Percentiles rank a stretch among this genome's conserved stretches.
Conservation (phyloP, 345 rosid species). For the Eucalyptus dawsonii region DNA sequence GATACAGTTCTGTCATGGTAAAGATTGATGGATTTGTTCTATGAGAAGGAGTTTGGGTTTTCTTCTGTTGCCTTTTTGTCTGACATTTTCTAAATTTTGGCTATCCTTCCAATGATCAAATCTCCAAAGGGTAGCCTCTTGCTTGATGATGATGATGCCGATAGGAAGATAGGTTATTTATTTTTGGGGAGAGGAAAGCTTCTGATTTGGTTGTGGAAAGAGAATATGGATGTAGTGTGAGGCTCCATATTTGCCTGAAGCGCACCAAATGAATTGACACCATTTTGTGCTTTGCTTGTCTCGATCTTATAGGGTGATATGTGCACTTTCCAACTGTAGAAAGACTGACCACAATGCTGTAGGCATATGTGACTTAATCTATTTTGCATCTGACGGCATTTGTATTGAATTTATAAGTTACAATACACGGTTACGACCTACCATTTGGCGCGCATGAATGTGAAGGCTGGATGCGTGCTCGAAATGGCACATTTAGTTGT, state of each 20-base stretch:
- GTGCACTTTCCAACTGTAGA: not conserved
- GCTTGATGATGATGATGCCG: not conserved
- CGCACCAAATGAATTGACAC: not conserved
- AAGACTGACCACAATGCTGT: not conserved
- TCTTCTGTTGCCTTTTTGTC: not conserved
- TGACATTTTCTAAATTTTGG: not conserved
- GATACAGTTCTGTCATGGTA: not conserved
- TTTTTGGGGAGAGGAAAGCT: not conserved
- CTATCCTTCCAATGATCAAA: not conserved
- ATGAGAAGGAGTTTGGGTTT: not conserved
- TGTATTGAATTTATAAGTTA: not conserved
- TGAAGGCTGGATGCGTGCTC: not conserved
- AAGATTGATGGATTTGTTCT: not conserved
- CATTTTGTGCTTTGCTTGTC: not conserved
- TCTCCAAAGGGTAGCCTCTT: not conserved
- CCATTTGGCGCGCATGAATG: not conserved
- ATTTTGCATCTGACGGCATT: not conserved
- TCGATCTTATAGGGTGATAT: not conserved
- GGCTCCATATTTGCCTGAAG: not conserved
- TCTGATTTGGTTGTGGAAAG: not conserved
- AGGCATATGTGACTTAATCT: not conserved
- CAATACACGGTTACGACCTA: not conserved
- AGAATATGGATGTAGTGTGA: not conserved
- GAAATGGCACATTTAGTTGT: not conserved
- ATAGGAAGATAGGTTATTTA: not conserved